Evolutionary conservation across 148 eudicot genomes (phyloP), one percentile per base, ranked within the genome.

Genomic region (Fagopyrum homotropicum): DNA sequence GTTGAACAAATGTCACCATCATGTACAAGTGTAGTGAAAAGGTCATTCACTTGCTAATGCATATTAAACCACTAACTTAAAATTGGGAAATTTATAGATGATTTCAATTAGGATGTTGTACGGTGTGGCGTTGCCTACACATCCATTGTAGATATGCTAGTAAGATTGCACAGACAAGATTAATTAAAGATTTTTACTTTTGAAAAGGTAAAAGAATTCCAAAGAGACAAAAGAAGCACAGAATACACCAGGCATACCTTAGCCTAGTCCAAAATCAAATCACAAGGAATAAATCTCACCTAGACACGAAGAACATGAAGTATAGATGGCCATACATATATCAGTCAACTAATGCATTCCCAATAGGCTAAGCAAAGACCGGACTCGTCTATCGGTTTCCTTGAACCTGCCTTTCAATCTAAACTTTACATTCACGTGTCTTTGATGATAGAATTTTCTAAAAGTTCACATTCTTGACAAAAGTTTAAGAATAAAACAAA

Each of bases 41-140:
- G 71, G 47, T 81, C 90, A 92, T 83, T 89, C 96, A 71, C 90
- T 89, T 78, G 88, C 96, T 73, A 95, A 84, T 76, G 88, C 96
- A 55, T 12, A 35, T 46, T 35, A 66, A 12, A 43, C 71, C 46
- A 61, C 44, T 15, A 14, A 14, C 40, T 63, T 43, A 2, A 15
- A 5, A 40, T 66, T 9, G 43, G 12, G 9, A 40, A 66, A 6
- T 15, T 66, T 15, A 66, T 15, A 66, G 46, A 66, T 66, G 7
- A 5, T 66, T 66, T 15, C 45, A 66, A 46, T 15, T 63, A 63
- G 69, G 44, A 63, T 63, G 7, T 30, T 10, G 26, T 6, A 7
- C 52, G 12, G 2, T 8, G 12, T 1, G 9, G 9, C 2, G 12
- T 49, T 6, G 40, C 16, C 69, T 29, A 66, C 11, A 43, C 5